Conservation (phyloP, 164 flowering plant genomes). For the Berberis thunbergii region DNA sequence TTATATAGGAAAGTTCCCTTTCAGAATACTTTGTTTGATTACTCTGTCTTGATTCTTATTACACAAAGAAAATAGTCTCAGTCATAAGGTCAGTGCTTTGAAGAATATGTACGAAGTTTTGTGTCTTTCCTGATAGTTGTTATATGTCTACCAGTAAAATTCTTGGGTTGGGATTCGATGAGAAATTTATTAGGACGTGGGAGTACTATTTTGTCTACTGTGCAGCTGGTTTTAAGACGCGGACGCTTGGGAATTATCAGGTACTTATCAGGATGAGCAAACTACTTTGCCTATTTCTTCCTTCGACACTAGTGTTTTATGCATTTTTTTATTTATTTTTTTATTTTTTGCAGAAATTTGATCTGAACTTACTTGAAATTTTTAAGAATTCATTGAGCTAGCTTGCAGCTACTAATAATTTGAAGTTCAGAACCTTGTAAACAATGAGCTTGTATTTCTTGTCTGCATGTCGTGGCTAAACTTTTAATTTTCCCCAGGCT, state of each 20-base stretch:
- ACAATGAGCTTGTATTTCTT: too few species aligned
- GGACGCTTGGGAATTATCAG: conserved; percentile 83
- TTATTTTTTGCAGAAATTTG: background rate
- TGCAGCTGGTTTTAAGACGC: conserved; percentile 79
- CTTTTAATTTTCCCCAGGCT: background rate
- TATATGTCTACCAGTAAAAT: conserved; percentile 39
- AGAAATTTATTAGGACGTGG: conserved; percentile 89
- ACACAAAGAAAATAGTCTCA: too few species aligned
- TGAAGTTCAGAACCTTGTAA: background rate
- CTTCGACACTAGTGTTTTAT: background rate
- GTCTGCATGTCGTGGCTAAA: too few species aligned
- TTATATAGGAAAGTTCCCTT: too few species aligned
- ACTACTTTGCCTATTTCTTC: background rate
- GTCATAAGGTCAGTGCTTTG: too few species aligned
- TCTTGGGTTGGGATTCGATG: conserved; percentile 56
- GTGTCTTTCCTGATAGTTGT: too few species aligned
- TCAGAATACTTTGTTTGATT: too few species aligned
- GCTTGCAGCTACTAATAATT: background rate
- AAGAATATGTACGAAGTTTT: too few species aligned
- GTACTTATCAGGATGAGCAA: conserved; percentile 18
- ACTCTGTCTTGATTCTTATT: too few species aligned
- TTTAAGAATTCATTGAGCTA: background rate
- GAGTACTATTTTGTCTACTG: conserved; percentile 84
- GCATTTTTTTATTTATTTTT: too few species aligned
- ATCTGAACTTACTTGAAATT: background rate